Evolutionary conservation across 1,139 yeast species (phyloP), one percentile per base, ranked within the genome.

Genomic region (Kluyveromyces sp.): DNA sequence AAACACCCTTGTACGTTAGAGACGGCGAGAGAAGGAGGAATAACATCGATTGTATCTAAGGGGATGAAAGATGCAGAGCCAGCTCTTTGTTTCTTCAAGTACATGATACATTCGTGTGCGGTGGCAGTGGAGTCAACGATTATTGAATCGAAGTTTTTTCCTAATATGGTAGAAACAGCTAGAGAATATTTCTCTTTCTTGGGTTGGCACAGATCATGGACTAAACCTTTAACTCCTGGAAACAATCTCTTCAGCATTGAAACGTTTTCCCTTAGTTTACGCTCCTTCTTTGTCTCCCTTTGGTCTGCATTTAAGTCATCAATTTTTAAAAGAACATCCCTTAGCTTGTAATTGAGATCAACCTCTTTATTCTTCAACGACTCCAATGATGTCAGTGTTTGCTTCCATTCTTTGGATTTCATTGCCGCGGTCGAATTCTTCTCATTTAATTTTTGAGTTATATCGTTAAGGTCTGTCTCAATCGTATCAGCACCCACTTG

Each of bases 11-110:
- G 49, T 15, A 47, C 45, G 20, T 55, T 52, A 3, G 55, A 44
- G 4, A 48, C 46, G 2, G 61, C 53, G 36, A 58, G 45, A 6
- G 54, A 32, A 61, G 64, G 40, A 65, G 73, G 36, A 50, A 77
- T 78, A 39, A 83, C 70, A n/a, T 77, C 82, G 32, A 92, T 78
- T 0, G 89, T 74, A 56, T 88, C 95, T 43, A 92, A 67, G 0
- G 98, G 98, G 49, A 92, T 83, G 54, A 92, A 89, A 0, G 95
- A 80, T 1, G 92, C 89, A 12, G 77, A 74, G 39, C 97, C 96
- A 11, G 83, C 70, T 51, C 96, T 74, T 59, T 94, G 92, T 51
- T 86, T 94, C 55, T 88, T 86, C 61, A 92, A 69, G 46, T 83
- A 82, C 15, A 79, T 78, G 54, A 92, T 83, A 65, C 98, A 89